Percentiles rank a stretch among this genome's conserved stretches.
Evolutionary conservation across 768 basidiomycete species (phyloP).

Genomic region (Strobilomyces confusus): DNA sequence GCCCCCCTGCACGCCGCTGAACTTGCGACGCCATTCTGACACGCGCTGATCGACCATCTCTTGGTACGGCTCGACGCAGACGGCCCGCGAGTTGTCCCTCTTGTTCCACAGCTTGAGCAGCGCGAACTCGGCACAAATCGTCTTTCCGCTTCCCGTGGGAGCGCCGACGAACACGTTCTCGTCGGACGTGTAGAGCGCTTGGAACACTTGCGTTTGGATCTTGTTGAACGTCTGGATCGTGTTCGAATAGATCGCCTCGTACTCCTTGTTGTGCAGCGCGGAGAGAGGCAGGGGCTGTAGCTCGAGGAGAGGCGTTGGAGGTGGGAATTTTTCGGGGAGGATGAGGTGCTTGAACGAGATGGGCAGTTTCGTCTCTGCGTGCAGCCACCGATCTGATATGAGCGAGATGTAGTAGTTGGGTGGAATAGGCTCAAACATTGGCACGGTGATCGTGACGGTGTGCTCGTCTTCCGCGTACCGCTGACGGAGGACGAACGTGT

Average conservation of each 20-base stretch:
- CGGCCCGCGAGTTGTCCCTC: slow-evolving; percentile 73
- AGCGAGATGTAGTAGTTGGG: slow-evolving; percentile 98
- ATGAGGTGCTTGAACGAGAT: slow-evolving; percentile 98
- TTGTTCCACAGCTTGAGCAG: slow-evolving; percentile 94
- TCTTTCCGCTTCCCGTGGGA: slow-evolving; percentile 96
- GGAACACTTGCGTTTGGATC: slow-evolving; percentile 99
- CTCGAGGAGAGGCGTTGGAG: slow-evolving; percentile 88
- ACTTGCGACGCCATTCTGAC: slow-evolving; percentile 85
- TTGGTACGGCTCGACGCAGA: slow-evolving; percentile 95
- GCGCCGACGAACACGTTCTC: slow-evolving; percentile 97
- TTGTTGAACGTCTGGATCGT: slow-evolving; percentile 92
- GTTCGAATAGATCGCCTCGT: slow-evolving; percentile 78
- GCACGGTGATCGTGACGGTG: slow-evolving; percentile 89
- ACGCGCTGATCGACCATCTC: slow-evolving; percentile 96
- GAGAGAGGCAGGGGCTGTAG: slow-evolving; percentile 87
- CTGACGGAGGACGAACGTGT: slow-evolving; percentile 87
- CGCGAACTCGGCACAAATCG: slow-evolving; percentile 95
- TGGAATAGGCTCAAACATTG: slow-evolving; percentile 95
- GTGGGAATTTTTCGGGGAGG: slow-evolving; percentile 94
- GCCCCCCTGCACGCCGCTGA: slow-evolving; percentile 76
- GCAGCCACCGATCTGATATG: slow-evolving; percentile 93
- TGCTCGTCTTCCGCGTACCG: slow-evolving; percentile 93
- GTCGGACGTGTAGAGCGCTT: slow-evolving; percentile 92
- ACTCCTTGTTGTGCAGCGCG: slow-evolving; percentile 91
- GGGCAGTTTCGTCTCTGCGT: slow-evolving; percentile 90